phyloP scores from a whole-genome alignment of 2,329 filamentous ascomycete species.

The Colletotrichum sansevieriae region DNA sequence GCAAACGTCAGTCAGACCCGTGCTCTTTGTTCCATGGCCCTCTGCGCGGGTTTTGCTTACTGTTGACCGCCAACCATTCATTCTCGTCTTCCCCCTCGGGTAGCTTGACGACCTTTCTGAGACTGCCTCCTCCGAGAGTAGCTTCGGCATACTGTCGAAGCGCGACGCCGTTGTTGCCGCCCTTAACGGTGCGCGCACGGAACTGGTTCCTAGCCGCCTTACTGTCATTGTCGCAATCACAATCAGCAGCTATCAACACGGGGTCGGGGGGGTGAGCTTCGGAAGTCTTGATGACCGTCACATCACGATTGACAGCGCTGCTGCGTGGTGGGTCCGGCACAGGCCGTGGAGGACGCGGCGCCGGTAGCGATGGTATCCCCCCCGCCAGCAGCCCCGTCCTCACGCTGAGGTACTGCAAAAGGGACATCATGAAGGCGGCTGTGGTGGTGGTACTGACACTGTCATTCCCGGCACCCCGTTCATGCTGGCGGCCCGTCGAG shows the following conservation, averaged over 20 bases:
- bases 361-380: conserved; percentile 28
- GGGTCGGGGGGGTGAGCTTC: conserved; percentile 27
- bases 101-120: conserved; percentile 95
- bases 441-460: conserved; percentile 42
- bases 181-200: conserved; percentile 87
- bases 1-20: conserved; percentile 46
- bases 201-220: conserved; percentile 88
- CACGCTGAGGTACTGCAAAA: conserved; percentile 42
- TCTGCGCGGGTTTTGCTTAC: conserved; percentile 63
- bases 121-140: conserved; percentile 91
- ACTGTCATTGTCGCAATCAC: conserved; percentile 58
- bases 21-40: neutral
- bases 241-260: conserved; percentile 48
- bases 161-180: conserved; percentile 86
- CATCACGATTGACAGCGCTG: conserved; percentile 39
- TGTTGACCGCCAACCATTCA: conserved; percentile 98
- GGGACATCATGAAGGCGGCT: conserved; percentile 37
- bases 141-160: conserved; percentile 98
- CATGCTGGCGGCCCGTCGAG: conserved; percentile 35
- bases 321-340: conserved; percentile 40
- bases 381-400: conserved; percentile 45
- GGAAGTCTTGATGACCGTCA: conserved; percentile 41
- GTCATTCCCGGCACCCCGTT: conserved; percentile 35
- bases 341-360: conserved; percentile 25
- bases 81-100: conserved; percentile 98